These are phyloP conservation scores for Starmerella sp. DNA, from an alignment of 805 yeast species.

Conservation along the genomic window DNA sequence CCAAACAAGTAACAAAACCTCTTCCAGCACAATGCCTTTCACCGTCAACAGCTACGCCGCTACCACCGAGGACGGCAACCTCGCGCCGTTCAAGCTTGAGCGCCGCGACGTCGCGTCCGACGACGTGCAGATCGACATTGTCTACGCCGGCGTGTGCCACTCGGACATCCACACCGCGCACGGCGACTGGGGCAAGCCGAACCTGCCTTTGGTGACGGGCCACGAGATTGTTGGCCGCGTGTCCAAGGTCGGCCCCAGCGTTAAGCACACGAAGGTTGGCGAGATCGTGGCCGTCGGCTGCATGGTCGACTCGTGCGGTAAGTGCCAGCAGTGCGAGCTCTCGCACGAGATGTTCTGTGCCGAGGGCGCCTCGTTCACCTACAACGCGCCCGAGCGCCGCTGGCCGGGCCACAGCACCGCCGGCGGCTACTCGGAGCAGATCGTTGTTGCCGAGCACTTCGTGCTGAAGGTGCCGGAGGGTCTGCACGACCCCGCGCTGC, in stretches of 20 bases:
- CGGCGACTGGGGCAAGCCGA: constrained; percentile 40
- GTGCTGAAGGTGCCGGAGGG: constrained; percentile 53
- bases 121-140: constrained; percentile 28
- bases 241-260: constrained; percentile 46
- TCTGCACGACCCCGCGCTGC: constrained; percentile 33
- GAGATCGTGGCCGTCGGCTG: constrained; percentile 78
- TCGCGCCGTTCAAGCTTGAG: constrained; percentile 10
- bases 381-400: constrained; percentile 29
- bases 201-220: constrained; percentile 36
- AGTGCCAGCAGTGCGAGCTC: constrained; percentile 47
- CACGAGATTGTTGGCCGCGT: constrained; percentile 35
- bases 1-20: too few relatives aligned
- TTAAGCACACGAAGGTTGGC: constrained; percentile 43
- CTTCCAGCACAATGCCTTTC: constrained; percentile 2
- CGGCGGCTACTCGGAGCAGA: constrained; percentile 33
- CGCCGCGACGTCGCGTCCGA: constrained; percentile 15
- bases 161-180: constrained; percentile 42
- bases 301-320: constrained; percentile 45
- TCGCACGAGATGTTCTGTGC: constrained; percentile 50
- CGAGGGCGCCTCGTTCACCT: constrained; percentile 37
- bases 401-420: constrained; percentile 53
- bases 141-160: constrained; percentile 39
- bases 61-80: background rate
- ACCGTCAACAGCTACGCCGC: constrained; percentile 12
- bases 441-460: constrained; percentile 44